Evolutionary conservation across 1,284 basidiomycete species (phyloP).

Genomic region (Acaromyces ingoldii): DNA sequence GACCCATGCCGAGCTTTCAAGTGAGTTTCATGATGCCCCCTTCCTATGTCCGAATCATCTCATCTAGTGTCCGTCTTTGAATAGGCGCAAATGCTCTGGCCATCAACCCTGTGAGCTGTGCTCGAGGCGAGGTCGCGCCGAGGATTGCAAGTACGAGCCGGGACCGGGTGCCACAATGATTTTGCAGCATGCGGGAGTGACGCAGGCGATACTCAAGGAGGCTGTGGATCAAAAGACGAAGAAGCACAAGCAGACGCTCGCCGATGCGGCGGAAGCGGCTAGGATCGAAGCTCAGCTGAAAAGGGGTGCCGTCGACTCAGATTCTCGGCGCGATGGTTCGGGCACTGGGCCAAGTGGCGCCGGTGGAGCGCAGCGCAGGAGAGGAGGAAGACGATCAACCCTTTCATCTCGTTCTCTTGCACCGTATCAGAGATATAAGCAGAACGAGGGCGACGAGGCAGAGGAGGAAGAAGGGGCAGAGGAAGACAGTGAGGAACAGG

Average conservation of each 20-base stretch:
- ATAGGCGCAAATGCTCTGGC: slow-evolving; percentile 1
- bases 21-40: background rate
- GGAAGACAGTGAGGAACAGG: too few relatives aligned
- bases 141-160: slow-evolving; percentile 3
- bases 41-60: background rate
- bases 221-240: too few relatives aligned
- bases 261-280: too few relatives aligned
- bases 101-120: slow-evolving; percentile 1
- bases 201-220: too few relatives aligned
- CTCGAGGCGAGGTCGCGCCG: background rate
- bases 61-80: background rate
- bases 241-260: too few relatives aligned
- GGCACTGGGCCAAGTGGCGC: background rate
- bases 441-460: background rate
- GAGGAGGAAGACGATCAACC: background rate
- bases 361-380: background rate
- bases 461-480: background rate
- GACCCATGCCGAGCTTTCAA: slow-evolving; percentile 7
- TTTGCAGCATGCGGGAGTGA: too few relatives aligned
- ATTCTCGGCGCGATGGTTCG: too few relatives aligned
- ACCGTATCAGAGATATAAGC: too few relatives aligned
- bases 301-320: too few relatives aligned
- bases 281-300: too few relatives aligned
- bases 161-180: background rate
- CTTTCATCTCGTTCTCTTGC: too few relatives aligned